Conservation (phyloP, 2,329 filamentous ascomycete species). For the Botrytis pseudocinerea region DNA sequence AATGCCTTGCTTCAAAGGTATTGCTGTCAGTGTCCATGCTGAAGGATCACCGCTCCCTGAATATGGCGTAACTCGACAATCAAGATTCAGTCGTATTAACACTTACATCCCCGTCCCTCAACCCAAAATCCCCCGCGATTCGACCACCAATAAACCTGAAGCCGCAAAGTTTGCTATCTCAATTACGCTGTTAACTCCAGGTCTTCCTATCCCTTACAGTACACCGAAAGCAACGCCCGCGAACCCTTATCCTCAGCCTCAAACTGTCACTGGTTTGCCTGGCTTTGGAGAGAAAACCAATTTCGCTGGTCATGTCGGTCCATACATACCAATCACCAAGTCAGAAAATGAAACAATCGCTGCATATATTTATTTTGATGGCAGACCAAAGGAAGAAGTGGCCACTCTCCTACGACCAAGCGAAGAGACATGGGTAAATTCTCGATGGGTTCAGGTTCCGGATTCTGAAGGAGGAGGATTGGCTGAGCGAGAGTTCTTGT, state of each 20-base stretch:
- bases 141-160: constrained; percentile 73
- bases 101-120: constrained; percentile 96
- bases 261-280: constrained; percentile 73
- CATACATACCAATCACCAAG: constrained; percentile 89
- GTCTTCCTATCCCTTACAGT: constrained; percentile 88
- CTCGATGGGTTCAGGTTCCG: constrained; percentile 93
- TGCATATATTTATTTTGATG: constrained; percentile 98
- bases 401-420: constrained; percentile 88
- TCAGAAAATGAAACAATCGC: constrained; percentile 96
- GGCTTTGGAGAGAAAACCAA: constrained; percentile 55
- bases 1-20: constrained; percentile 98
- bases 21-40: constrained; percentile 94
- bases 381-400: constrained; percentile 91
- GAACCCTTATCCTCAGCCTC: constrained; percentile 78
- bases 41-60: constrained; percentile 80
- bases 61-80: constrained; percentile 93
- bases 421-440: constrained; percentile 99
- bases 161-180: constrained; percentile 97
- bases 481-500: constrained; percentile 94
- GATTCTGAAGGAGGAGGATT: constrained; percentile 89
- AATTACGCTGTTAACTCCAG: constrained; percentile 89
- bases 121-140: constrained; percentile 68
- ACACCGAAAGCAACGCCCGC: constrained; percentile 75
- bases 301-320: constrained; percentile 62
- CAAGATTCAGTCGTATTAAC: constrained; percentile 86